These are phyloP conservation scores for Jatropha multifida DNA, from an alignment of 441 rosid genomes.

Conservation along the genomic window DNA sequence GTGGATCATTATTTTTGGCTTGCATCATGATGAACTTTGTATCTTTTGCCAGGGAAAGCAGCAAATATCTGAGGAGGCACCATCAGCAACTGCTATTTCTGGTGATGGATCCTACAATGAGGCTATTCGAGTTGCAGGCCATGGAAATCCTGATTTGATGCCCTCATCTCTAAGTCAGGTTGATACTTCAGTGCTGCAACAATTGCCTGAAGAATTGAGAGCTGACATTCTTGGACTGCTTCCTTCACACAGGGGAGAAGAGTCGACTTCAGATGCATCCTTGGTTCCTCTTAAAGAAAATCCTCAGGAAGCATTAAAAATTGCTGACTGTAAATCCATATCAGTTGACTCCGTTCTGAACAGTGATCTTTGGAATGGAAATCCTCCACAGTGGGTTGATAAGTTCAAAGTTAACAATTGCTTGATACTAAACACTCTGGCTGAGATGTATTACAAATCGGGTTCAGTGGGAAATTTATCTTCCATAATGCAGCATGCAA, in stretches of 20 bases:
- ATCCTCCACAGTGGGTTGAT: constrained; percentile 81
- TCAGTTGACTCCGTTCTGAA: constrained; percentile 24
- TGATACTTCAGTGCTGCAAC: constrained; percentile 70
- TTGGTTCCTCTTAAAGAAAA: constrained; percentile 34
- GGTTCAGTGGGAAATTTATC: constrained; percentile 55
- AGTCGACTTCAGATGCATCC: constrained; percentile 34
- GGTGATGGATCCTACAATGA: constrained; percentile 33
- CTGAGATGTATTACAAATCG: constrained; percentile 54
- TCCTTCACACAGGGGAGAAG: constrained; percentile 55
- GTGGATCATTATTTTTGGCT: not conserved
- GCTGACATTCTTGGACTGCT: constrained; percentile 59
- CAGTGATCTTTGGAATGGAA: constrained; percentile 62
- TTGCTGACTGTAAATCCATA: constrained; percentile 34
- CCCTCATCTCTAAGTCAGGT: constrained; percentile 84
- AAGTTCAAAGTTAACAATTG: constrained; percentile 58
- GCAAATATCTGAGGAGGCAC: constrained; percentile 32
- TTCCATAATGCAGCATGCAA: constrained; percentile 46
- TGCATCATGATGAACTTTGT: constrained; percentile 12
- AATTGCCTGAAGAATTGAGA: constrained; percentile 80
- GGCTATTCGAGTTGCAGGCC: constrained; percentile 23
- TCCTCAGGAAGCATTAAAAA: constrained; percentile 29
- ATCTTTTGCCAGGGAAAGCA: constrained; percentile 29
- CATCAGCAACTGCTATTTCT: constrained; percentile 24
- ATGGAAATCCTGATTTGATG: constrained; percentile 50
- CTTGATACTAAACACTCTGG: constrained; percentile 43